Evolutionary conservation across 768 basidiomycete species (phyloP).

Genomic region (Mycena haematopus): DNA sequence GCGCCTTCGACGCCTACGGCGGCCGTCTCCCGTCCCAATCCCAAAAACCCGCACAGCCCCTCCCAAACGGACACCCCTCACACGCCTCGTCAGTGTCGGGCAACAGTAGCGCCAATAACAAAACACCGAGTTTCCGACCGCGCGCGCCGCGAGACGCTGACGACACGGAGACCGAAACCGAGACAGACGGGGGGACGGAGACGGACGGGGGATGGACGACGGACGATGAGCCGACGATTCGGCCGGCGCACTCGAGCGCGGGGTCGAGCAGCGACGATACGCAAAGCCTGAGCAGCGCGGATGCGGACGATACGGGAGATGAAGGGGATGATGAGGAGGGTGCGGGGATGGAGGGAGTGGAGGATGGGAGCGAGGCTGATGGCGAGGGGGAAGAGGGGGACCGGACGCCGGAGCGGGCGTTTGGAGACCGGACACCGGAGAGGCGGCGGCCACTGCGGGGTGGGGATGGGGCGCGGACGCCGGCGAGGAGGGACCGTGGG

Average conservation of each 20-base stretch:
- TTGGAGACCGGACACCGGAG: background rate
- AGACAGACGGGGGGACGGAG: slow-evolving; percentile 45
- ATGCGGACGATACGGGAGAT: slow-evolving; percentile 38
- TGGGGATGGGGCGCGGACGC: slow-evolving; percentile 20
- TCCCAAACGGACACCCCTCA: slow-evolving; percentile 34
- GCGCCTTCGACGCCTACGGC: slow-evolving; percentile 60
- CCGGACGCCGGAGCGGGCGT: slow-evolving; percentile 14
- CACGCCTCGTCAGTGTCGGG: background rate
- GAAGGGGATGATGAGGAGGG: slow-evolving; percentile 39
- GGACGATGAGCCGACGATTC: slow-evolving; percentile 85
- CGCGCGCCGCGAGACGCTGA: slow-evolving; percentile 24
- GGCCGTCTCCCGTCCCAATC: slow-evolving; percentile 40
- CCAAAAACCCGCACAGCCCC: slow-evolving; percentile 16
- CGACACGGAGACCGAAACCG: slow-evolving; percentile 37
- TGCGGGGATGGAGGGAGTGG: slow-evolving; percentile 21
- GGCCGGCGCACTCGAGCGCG: slow-evolving; percentile 46
- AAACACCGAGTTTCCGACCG: slow-evolving; percentile 27
- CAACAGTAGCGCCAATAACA: slow-evolving; percentile 4
- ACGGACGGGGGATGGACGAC: slow-evolving; percentile 66
- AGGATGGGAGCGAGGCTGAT: slow-evolving; percentile 32
- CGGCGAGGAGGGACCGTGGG: slow-evolving; percentile 12
- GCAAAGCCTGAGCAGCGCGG: slow-evolving; percentile 34
- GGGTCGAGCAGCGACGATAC: slow-evolving; percentile 35
- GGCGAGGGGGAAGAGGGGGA: slow-evolving; percentile 25
- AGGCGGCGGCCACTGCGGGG: background rate